These are phyloP conservation scores for Periconia digitata DNA, from an alignment of 2,329 filamentous ascomycete genomes.

Conservation along the genomic window DNA sequence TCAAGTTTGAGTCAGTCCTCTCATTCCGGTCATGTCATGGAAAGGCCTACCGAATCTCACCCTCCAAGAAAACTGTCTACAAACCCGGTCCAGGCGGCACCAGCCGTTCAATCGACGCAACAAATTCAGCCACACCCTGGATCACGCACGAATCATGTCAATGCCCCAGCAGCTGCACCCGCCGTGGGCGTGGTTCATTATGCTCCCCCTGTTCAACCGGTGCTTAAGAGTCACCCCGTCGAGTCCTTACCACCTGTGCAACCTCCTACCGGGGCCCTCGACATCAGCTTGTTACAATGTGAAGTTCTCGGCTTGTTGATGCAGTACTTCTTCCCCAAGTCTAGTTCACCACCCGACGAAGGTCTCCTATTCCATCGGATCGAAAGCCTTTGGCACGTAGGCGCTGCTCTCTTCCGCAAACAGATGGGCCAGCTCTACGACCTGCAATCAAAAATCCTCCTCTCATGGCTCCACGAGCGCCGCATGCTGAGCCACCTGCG, in stretches of 20 bases:
- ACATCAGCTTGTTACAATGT: slow-evolving; percentile 32
- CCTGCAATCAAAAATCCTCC: slow-evolving; percentile 28
- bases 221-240: slow-evolving; percentile 29
- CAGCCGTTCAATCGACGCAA: slow-evolving; percentile 4
- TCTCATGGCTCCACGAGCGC: slow-evolving; percentile 34
- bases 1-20: slow-evolving; percentile 3
- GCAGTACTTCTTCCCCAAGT: slow-evolving; percentile 33
- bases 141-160: slow-evolving; percentile 3
- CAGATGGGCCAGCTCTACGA: slow-evolving; percentile 31
- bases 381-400: slow-evolving; percentile 31
- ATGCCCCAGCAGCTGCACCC: neutral
- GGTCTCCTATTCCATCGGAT: slow-evolving; percentile 25
- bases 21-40: slow-evolving; percentile 1
- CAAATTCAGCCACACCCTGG: slow-evolving; percentile 11
- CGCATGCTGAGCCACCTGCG: slow-evolving; percentile 30
- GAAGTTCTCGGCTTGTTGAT: slow-evolving; percentile 35
- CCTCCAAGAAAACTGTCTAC: slow-evolving; percentile 1
- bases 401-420: slow-evolving; percentile 26
- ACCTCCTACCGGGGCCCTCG: slow-evolving; percentile 11
- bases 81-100: slow-evolving; percentile 8
- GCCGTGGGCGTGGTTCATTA: slow-evolving; percentile 1
- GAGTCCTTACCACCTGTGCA: slow-evolving; percentile 13
- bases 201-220: slow-evolving; percentile 11
- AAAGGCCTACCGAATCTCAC: neutral
- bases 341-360: slow-evolving; percentile 26